Conservation (phyloP, 2,329 filamentous ascomycete genomes). For the Fusarium poae region DNA sequence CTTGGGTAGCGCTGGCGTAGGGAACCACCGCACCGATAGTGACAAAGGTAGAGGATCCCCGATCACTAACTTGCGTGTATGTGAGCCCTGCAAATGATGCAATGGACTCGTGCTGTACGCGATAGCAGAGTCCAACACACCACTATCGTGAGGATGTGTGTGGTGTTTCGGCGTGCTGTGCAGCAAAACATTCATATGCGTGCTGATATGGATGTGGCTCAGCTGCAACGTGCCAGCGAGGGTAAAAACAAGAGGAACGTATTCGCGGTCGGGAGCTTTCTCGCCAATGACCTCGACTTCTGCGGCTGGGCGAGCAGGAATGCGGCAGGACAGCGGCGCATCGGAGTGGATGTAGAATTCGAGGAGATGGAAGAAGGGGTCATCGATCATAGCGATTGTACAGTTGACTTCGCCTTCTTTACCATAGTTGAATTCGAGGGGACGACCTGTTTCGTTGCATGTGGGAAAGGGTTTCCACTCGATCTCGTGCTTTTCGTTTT, state of each 20-base stretch:
- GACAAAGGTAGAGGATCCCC: conserved; percentile 84
- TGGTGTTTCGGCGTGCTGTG: conserved; percentile 76
- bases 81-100: conserved; percentile 67
- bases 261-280: conserved; percentile 66
- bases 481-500: conserved; percentile 82
- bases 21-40: conserved; percentile 90
- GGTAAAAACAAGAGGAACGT: conserved; percentile 89
- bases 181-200: conserved; percentile 88
- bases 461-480: conserved; percentile 92
- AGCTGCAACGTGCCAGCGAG: conserved; percentile 89
- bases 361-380: conserved; percentile 87
- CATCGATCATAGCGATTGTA: conserved; percentile 81
- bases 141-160: conserved; percentile 73
- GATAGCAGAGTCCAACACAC: conserved; percentile 86
- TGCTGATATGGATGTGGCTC: conserved; percentile 90
- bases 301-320: conserved; percentile 79
- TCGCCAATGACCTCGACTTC: conserved; percentile 69
- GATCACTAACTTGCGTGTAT: conserved; percentile 79
- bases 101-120: conserved; percentile 87
- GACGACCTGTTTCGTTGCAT: conserved; percentile 87
- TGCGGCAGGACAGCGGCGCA: conserved; percentile 89
- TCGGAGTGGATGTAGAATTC: conserved; percentile 99
- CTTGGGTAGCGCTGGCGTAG: conserved; percentile 76
- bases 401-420: conserved; percentile 85
- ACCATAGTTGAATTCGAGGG: conserved; percentile 89